Evolutionary conservation across 2,329 filamentous ascomycete species (phyloP).

Genomic region (Ophiocordyceps robertsii): DNA sequence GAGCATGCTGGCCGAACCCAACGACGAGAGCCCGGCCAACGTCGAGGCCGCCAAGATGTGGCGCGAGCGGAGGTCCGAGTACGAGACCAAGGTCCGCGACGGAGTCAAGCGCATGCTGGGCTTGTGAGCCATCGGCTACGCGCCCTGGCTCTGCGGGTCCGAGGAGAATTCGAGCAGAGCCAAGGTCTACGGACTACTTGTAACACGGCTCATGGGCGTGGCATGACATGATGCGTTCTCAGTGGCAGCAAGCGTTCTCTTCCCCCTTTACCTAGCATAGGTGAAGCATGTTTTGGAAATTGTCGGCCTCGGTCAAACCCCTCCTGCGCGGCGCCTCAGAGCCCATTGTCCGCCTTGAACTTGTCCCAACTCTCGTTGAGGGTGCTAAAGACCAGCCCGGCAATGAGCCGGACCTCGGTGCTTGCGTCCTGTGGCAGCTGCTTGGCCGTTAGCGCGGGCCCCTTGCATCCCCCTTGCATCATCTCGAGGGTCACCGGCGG

Average conservation of each 20-base stretch:
- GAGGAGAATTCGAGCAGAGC: neutral
- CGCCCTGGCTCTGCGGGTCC: neutral
- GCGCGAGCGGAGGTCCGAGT: constrained; percentile 71
- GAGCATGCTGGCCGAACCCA: constrained; percentile 96
- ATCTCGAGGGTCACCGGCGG: neutral
- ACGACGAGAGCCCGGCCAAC: constrained; percentile 93
- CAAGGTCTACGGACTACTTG: neutral
- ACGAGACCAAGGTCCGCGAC: constrained; percentile 73
- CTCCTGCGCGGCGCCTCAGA: constrained; percentile 23
- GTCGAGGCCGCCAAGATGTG: constrained; percentile 95
- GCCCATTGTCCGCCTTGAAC: constrained; percentile 55
- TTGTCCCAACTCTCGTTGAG: constrained; percentile 63
- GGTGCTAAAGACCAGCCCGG: constrained; percentile 51
- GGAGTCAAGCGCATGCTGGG: constrained; percentile 71
- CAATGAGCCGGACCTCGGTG: constrained; percentile 54
- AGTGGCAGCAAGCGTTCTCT: constrained; percentile 2
- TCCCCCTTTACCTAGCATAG: neutral
- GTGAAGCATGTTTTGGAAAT: neutral
- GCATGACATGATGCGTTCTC: constrained; percentile 8
- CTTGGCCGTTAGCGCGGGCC: neutral
- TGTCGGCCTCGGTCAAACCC: neutral
- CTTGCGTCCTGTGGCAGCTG: constrained; percentile 51
- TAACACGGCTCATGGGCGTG: constrained; percentile 4
- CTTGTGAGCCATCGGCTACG: constrained; percentile 27
- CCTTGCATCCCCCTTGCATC: neutral